Percentiles rank a stretch among this genome's conserved stretches.
Conservation (phyloP, 139 green algal species). For the Chlamydomonas sphaeroides region DNA sequence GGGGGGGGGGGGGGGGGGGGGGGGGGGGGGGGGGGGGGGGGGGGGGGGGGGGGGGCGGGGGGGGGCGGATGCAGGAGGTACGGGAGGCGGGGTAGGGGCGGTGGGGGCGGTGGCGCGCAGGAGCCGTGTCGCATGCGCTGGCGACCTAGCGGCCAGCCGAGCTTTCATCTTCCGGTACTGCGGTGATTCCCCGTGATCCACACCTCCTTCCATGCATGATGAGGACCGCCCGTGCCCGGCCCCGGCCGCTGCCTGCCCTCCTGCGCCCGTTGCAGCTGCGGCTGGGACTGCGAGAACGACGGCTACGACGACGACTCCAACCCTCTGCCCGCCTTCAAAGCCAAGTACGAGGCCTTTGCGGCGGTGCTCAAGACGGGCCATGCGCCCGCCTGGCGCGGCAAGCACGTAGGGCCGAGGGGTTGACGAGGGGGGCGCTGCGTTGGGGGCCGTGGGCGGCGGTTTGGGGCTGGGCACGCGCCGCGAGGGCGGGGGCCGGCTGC, state of each 20-base stretch:
- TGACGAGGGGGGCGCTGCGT: too few species aligned
- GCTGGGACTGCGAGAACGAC: slow-evolving; percentile 75
- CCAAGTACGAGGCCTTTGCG: slow-evolving; percentile 62
- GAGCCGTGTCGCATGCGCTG: too few species aligned
- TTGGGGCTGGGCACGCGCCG: too few species aligned
- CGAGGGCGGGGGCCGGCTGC: too few species aligned
- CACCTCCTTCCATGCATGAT: too few species aligned
- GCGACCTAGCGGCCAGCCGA: too few species aligned
- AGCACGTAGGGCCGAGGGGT: slow-evolving; percentile 24
- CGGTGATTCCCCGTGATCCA: too few species aligned
- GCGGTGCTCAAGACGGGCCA: slow-evolving; percentile 58
- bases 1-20: too few species aligned
- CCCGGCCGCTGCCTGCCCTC: not conserved
- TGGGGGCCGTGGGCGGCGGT: too few species aligned
- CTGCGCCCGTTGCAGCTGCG: slow-evolving; percentile 39
- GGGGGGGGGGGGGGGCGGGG: not conserved
- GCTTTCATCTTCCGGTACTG: not conserved
- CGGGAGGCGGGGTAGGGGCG: too few species aligned
- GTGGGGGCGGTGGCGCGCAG: too few species aligned
- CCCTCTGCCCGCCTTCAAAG: slow-evolving; percentile 66
- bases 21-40: not conserved
- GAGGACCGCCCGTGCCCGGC: too few species aligned
- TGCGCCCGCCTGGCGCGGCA: slow-evolving; percentile 59
- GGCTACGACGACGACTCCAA: slow-evolving; percentile 86
- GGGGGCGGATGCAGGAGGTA: not conserved